phyloP scores from a whole-genome alignment of 352 stramenopile genomes.

The Globisporangium alternatum region DNA sequence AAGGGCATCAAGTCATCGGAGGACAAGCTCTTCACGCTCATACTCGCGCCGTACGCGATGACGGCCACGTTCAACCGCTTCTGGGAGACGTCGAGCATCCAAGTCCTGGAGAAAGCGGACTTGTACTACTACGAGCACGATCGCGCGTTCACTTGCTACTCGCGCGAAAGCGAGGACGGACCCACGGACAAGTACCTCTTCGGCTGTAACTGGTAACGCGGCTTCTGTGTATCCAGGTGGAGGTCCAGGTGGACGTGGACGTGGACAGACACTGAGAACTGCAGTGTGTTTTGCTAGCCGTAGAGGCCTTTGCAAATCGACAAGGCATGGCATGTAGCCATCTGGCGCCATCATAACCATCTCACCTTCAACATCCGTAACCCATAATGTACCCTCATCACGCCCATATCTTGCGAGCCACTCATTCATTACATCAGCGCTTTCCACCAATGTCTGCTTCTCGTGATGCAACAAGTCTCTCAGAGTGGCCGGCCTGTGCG shows the following conservation, averaged over 20 bases:
- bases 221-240: not conserved
- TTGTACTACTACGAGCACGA: not conserved
- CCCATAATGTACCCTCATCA: not conserved
- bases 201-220: not conserved
- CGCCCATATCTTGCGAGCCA: no score
- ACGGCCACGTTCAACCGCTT: not conserved
- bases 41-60: not conserved
- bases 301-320: not conserved
- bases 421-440: no score
- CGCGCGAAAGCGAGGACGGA: not conserved
- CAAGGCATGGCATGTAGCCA: not conserved
- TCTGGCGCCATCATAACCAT: not conserved
- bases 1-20: not conserved
- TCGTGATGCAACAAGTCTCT: not conserved
- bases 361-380: not conserved
- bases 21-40: not conserved
- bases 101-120: not conserved
- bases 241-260: no score
- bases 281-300: no score
- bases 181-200: not conserved
- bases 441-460: no score
- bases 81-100: not conserved
- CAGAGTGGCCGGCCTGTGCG: conserved; percentile 9
- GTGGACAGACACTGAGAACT: no score
- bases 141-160: not conserved